Evolutionary conservation across 768 basidiomycete genomes (phyloP), one percentile per base, ranked within the genome.

Genomic region (Suillus cothurnatus): DNA sequence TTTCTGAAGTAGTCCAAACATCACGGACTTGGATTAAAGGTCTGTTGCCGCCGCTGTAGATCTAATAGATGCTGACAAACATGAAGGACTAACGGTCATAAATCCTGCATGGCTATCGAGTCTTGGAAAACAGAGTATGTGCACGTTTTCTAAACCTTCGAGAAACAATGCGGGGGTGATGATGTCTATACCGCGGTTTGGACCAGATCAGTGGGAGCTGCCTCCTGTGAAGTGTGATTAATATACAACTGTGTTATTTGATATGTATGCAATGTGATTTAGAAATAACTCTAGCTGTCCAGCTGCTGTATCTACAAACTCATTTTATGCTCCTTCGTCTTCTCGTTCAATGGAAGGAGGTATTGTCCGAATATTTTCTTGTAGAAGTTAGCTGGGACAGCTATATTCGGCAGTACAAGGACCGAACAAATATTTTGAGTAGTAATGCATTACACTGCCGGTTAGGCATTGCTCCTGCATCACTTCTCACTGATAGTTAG

Each of bases 81-180:
- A 26, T 62, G 5, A 69, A 94, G 95, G 89, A 26, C 70, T 96
- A 28, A 98, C 97, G 0, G 82, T 89, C 39, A 82, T 98, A 67
- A 96, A 98, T 75, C 85, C 94, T 1, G 84, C 86, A 11, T 99
- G 97, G 97, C 78, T 99, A 41, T 82, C 93, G 2, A 83, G 84
- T 0, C 83, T 99, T 9, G 96, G 92, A 12, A 89, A 86, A 61
- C 81, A 84, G n/a, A 81, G 90, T 0, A 78, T 98, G 28, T 98
- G 96, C 77, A 90, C 91, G 1, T 97, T 93, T 76, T 95, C 93
- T 8, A 95, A 95, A 76, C 92, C 94, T 1, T 75, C 86, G 31
- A 91, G 90, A 76, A 89, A 89, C 61, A 86, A 80, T 49, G 77
- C 81, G 1, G 91, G 94, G 8, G 78, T 84, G 12, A 79, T 89